Conservation (phyloP, 768 basidiomycete species). For the Pleurotus sapidus region DNA sequence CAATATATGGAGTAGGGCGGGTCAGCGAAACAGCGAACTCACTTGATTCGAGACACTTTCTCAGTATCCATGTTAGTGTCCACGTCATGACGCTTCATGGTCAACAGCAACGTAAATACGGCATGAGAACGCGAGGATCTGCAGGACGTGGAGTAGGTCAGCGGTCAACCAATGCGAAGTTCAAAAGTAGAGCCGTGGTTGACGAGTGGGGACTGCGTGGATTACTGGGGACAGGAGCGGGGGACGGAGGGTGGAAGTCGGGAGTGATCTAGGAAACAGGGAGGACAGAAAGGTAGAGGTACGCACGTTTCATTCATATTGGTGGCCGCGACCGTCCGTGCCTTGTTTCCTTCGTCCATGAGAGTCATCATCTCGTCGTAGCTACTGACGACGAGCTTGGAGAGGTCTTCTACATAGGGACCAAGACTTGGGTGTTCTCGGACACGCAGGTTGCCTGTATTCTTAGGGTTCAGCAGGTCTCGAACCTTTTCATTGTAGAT, state of each 20-base stretch:
- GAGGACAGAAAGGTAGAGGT: slow-evolving; percentile 9
- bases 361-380: slow-evolving; percentile 98
- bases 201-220: no score
- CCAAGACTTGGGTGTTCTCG: slow-evolving; percentile 95
- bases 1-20: slow-evolving; percentile 8
- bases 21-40: slow-evolving; percentile 15
- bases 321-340: slow-evolving; percentile 95
- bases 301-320: slow-evolving; percentile 98
- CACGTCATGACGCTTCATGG: slow-evolving; percentile 86
- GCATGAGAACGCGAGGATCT: slow-evolving; percentile 97
- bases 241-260: no score
- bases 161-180: background rate
- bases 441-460: slow-evolving; percentile 92
- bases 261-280: no score
- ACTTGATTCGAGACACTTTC: slow-evolving; percentile 98
- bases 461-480: slow-evolving; percentile 96
- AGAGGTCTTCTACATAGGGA: slow-evolving; percentile 98
- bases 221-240: no score
- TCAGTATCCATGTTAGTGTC: slow-evolving; percentile 90
- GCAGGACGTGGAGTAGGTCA: slow-evolving; percentile 8
- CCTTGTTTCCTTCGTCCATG: slow-evolving; percentile 99
- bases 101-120: slow-evolving; percentile 93
- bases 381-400: slow-evolving; percentile 85
- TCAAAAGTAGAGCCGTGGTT: no score
- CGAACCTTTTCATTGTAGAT: slow-evolving; percentile 99